phyloP scores from a whole-genome alignment of 352 stramenopile genomes.

The Pythium grandisporangium region DNA sequence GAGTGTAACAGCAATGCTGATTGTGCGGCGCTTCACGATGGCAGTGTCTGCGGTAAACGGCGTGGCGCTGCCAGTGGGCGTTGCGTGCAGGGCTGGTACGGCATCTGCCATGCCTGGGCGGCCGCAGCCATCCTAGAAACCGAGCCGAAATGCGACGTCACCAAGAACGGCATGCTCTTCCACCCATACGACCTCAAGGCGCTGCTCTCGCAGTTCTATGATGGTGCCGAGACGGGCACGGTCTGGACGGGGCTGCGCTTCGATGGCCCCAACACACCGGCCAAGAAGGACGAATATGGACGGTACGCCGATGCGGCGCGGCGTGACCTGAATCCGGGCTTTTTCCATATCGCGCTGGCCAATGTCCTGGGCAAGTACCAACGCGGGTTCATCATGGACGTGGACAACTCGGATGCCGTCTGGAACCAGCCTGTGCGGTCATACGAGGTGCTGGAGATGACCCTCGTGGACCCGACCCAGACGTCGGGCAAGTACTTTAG shows the following conservation, averaged over 20 bases:
- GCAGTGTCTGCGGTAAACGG: constrained; percentile 7
- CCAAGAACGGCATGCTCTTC: constrained; percentile 13
- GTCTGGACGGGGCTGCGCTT: constrained; percentile 8
- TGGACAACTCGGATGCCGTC: constrained; percentile 7
- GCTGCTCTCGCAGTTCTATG: constrained; percentile 15
- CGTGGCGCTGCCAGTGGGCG: background rate
- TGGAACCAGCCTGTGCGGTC: constrained; percentile 15
- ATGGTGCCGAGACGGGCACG: constrained; percentile 5
- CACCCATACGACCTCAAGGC: constrained; percentile 26
- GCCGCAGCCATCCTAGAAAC: constrained; percentile 10
- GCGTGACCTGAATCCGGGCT: constrained; percentile 9
- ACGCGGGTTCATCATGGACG: constrained; percentile 10
- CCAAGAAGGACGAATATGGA: constrained; percentile 3
- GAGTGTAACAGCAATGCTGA: constrained; percentile 5
- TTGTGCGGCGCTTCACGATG: constrained; percentile 1
- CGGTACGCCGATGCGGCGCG: constrained; percentile 7
- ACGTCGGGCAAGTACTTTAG: background rate
- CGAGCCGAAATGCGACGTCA: constrained; percentile 11
- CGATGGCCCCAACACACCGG: background rate
- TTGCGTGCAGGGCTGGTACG: constrained; percentile 9
- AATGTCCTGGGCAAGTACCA: constrained; percentile 8
- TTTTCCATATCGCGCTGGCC: constrained; percentile 14
- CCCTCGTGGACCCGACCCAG: background rate
- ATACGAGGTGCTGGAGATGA: constrained; percentile 9
- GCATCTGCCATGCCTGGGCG: constrained; percentile 12